A percentile compares a stretch with the other conserved stretches of the same genome.
Conservation (phyloP, 768 basidiomycete genomes). For the Mycena rosella region DNA sequence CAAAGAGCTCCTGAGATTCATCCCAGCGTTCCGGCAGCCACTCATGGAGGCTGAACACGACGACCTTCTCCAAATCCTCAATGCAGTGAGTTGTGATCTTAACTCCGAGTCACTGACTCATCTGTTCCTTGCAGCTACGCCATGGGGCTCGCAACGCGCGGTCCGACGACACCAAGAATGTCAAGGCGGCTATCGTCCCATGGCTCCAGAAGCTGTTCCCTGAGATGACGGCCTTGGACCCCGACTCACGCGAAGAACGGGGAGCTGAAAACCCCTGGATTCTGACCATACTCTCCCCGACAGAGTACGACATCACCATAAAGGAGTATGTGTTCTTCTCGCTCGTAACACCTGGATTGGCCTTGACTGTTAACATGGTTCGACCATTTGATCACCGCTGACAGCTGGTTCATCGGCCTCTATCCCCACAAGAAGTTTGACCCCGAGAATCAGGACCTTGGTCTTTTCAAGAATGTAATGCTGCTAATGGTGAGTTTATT, state of each 20-base stretch:
- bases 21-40: neutral
- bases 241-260: constrained; percentile 5
- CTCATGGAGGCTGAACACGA: neutral
- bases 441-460: neutral
- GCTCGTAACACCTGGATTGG: neutral
- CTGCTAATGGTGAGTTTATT: neutral
- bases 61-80: neutral
- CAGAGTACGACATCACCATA: neutral
- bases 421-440: neutral
- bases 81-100: neutral
- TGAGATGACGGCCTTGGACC: constrained; percentile 2
- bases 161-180: constrained; percentile 12
- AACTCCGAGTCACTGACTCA: neutral
- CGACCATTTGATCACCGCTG: neutral
- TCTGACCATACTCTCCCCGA: neutral
- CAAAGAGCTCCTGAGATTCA: neutral
- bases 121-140: neutral
- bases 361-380: neutral
- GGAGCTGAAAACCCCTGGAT: neutral
- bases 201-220: constrained; percentile 9
- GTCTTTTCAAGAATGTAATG: neutral
- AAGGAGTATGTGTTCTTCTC: neutral
- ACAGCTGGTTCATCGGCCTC: constrained; percentile 3
- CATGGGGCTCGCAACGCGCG: constrained; percentile 7
- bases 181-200: constrained; percentile 9